phyloP scores from a whole-genome alignment of 2,329 filamentous ascomycete species.

The Didymella sp. region DNA sequence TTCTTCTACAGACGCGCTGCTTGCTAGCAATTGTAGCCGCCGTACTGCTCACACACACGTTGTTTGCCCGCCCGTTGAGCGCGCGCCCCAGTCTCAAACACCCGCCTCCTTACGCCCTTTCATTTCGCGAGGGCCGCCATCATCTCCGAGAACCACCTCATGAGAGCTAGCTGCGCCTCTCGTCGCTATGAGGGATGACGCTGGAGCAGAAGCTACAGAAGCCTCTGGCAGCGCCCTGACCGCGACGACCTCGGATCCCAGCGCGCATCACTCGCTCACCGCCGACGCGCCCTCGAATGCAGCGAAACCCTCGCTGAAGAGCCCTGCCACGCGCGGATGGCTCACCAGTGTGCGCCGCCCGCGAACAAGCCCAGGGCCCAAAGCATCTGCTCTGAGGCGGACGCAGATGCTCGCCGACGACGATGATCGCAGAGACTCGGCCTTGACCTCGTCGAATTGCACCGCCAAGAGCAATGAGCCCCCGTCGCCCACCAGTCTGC shows the following conservation, averaged over 20 bases:
- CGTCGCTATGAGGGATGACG: constrained; percentile 45
- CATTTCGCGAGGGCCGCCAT: constrained; percentile 40
- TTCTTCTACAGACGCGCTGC: constrained; percentile 28
- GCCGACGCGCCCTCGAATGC: constrained; percentile 21
- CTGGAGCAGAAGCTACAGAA: constrained; percentile 24
- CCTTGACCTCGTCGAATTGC: constrained; percentile 48
- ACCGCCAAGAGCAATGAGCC: constrained; percentile 43
- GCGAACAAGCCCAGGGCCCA: constrained; percentile 47
- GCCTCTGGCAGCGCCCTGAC: constrained; percentile 31
- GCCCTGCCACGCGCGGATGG: constrained; percentile 45
- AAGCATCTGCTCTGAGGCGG: constrained; percentile 40
- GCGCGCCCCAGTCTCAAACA: constrained; percentile 25
- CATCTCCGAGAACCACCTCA: constrained; percentile 35
- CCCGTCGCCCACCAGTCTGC: constrained; percentile 41
- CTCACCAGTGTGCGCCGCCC: constrained; percentile 48
- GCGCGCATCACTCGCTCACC: constrained; percentile 3
- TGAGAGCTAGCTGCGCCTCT: constrained; percentile 40
- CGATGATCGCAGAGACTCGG: constrained; percentile 51
- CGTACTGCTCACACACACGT: constrained; percentile 18
- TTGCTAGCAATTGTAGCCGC: constrained; percentile 22
- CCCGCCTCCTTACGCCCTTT: constrained; percentile 30
- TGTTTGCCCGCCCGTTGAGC: constrained; percentile 15
- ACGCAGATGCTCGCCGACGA: constrained; percentile 38
- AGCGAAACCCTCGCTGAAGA: constrained; percentile 22
- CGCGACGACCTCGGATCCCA: constrained; percentile 20